Evolutionary conservation across 768 basidiomycete species (phyloP).

Genomic region (Lepiota subincarnata): DNA sequence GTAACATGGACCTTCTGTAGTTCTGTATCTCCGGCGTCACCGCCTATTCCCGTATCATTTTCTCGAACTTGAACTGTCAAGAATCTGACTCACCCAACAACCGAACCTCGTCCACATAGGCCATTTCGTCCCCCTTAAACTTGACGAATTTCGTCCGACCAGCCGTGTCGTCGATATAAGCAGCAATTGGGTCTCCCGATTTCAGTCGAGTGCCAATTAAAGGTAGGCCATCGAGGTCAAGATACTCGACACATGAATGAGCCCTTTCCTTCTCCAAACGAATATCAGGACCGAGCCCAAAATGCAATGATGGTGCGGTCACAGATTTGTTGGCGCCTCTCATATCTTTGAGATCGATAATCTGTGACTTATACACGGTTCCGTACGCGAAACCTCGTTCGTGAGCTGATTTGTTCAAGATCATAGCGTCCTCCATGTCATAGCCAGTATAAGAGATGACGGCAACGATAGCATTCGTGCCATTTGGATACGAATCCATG

Average conservation of each 20-base stretch:
- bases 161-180: slow-evolving; percentile 83
- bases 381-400: slow-evolving; percentile 98
- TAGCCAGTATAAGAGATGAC: slow-evolving; percentile 99
- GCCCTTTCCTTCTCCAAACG: slow-evolving; percentile 40
- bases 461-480: slow-evolving; percentile 97
- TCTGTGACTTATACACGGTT: slow-evolving; percentile 92
- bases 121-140: slow-evolving; percentile 94
- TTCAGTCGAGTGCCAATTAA: slow-evolving; percentile 64
- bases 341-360: slow-evolving; percentile 83
- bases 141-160: slow-evolving; percentile 82
- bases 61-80: slow-evolving; percentile 1
- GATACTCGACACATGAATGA: slow-evolving; percentile 40
- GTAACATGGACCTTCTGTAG: slow-evolving; percentile 93
- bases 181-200: slow-evolving; percentile 78
- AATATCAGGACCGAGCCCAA: slow-evolving; percentile 82
- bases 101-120: slow-evolving; percentile 87
- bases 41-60: slow-evolving; percentile 43
- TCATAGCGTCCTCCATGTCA: slow-evolving; percentile 99
- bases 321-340: slow-evolving; percentile 58
- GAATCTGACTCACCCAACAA: slow-evolving; percentile 62
- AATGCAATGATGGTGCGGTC: slow-evolving; percentile 73
- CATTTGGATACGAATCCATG: slow-evolving; percentile 98
- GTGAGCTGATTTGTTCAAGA: slow-evolving; percentile 96
- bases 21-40: slow-evolving; percentile 83
- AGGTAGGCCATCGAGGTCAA: slow-evolving; percentile 86